Conservation (phyloP, 2,329 filamentous ascomycete genomes). For the Fusarium equiseti region DNA sequence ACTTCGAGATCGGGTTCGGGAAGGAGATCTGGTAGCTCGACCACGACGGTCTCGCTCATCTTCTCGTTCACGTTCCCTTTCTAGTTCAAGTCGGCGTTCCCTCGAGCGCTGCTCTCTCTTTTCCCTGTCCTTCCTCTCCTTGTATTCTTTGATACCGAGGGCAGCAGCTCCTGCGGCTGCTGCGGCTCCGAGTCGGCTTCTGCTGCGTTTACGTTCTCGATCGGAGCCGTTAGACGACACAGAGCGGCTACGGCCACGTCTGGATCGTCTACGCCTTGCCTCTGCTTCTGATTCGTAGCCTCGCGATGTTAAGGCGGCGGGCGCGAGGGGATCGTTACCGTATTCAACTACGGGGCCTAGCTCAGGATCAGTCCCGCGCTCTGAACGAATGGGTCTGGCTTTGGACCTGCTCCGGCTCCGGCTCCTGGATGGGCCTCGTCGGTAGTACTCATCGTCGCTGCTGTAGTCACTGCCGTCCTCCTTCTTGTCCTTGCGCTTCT, state of each 20-base stretch:
- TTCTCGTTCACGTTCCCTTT: constrained; percentile 40
- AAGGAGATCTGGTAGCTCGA: constrained; percentile 49
- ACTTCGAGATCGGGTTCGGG: constrained; percentile 37
- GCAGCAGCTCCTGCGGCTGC: constrained; percentile 71
- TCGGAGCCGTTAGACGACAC: constrained; percentile 51
- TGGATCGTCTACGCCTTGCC: constrained; percentile 56
- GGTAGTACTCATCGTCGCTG: constrained; percentile 54
- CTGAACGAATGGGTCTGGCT: constrained; percentile 63
- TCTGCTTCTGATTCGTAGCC: constrained; percentile 64
- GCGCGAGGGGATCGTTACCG: constrained; percentile 67
- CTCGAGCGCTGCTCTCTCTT: constrained; percentile 53
- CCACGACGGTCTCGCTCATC: constrained; percentile 35
- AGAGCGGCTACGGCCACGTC: constrained; percentile 53
- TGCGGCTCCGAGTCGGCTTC: constrained; percentile 66
- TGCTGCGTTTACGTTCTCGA: constrained; percentile 62
- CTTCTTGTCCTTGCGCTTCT: constrained; percentile 71
- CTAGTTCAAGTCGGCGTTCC: constrained; percentile 47
- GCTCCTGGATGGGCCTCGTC: constrained; percentile 53
- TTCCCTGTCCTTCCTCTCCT: constrained; percentile 57
- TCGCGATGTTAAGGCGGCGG: constrained; percentile 52
- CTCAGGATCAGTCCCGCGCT: constrained; percentile 71
- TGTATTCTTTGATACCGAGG: constrained; percentile 71
- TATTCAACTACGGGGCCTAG: constrained; percentile 75
- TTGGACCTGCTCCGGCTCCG: constrained; percentile 64
- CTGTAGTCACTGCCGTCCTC: constrained; percentile 58